Conservation (phyloP, 2,329 filamentous ascomycete species). For the Sarocladium oryzae region DNA sequence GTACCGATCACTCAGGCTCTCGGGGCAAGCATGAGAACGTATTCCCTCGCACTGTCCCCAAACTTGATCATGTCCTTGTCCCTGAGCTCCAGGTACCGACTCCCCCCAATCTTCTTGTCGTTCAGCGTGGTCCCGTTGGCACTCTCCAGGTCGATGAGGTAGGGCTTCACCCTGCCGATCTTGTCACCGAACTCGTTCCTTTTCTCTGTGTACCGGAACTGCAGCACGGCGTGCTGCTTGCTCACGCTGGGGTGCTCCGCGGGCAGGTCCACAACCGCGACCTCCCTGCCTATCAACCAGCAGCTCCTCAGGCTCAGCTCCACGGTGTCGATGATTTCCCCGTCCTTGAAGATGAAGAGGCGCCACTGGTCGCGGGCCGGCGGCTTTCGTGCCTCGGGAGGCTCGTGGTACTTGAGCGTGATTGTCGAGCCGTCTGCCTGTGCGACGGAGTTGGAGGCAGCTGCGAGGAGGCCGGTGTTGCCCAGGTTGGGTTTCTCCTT, state of each 20-base stretch:
- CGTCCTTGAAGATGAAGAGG: constrained; percentile 85
- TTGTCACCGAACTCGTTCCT: constrained; percentile 83
- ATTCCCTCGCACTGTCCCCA: constrained; percentile 83
- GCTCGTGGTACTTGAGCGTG: constrained; percentile 93
- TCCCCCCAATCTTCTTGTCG: constrained; percentile 62
- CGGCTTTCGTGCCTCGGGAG: constrained; percentile 84
- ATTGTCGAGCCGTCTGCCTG: constrained; percentile 71
- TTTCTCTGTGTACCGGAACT: constrained; percentile 81
- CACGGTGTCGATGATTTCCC: constrained; percentile 74
- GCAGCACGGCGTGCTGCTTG: constrained; percentile 91
- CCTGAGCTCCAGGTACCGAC: constrained; percentile 77
- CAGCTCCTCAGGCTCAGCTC: constrained; percentile 71
- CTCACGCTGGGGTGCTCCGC: constrained; percentile 89
- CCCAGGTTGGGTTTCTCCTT: constrained; percentile 88
- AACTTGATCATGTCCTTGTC: constrained; percentile 88
- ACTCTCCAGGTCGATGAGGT: constrained; percentile 89
- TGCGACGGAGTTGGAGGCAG: constrained; percentile 72
- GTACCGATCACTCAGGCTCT: constrained; percentile 25
- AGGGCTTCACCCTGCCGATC: constrained; percentile 72
- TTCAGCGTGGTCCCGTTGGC: constrained; percentile 87
- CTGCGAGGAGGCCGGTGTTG: constrained; percentile 74
- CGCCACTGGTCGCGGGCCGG: constrained; percentile 74
- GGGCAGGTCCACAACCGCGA: constrained; percentile 71
- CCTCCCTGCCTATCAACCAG: constrained; percentile 84
- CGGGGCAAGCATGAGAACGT: constrained; percentile 81